Conservation (phyloP, 2,329 filamentous ascomycete genomes). For the Juglanconis sp. region DNA sequence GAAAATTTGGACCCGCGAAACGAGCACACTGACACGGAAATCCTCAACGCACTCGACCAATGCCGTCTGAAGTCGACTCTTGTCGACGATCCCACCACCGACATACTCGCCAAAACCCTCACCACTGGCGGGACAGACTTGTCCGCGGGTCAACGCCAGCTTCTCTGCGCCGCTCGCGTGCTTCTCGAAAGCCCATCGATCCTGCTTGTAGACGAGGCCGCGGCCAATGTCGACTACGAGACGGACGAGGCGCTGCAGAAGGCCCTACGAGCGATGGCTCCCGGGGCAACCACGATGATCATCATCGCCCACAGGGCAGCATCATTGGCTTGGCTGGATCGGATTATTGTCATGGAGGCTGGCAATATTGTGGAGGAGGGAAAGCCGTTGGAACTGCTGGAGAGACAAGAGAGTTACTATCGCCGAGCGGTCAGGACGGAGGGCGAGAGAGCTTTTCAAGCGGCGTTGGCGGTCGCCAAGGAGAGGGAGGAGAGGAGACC, state of each 20-base stretch:
- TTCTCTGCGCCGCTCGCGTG: conserved; percentile 29
- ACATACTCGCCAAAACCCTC: not conserved
- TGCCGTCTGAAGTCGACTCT: not conserved
- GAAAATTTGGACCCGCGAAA: conserved; percentile 16
- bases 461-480: not conserved
- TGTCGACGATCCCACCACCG: not conserved
- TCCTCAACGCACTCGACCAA: not conserved
- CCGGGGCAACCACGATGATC: conserved; percentile 1
- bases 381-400: not conserved
- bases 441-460: not conserved
- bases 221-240: conserved; percentile 10
- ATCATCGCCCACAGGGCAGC: conserved; percentile 9
- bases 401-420: not conserved
- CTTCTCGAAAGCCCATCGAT: conserved; percentile 1
- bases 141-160: conserved; percentile 30
- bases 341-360: conserved; percentile 1
- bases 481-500: not conserved
- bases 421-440: not conserved
- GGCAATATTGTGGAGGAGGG: conserved; percentile 5
- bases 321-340: conserved; percentile 1
- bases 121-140: conserved; percentile 18
- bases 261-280: not conserved
- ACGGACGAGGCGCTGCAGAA: conserved; percentile 6
- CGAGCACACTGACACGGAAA: not conserved
- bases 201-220: conserved; percentile 10